A percentile compares a stretch with the other conserved stretches of the same genome.
Evolutionary conservation across 228 moss, liverwort and hornwort genomes (phyloP).

Genomic region (Sphagnum magellanicum): DNA sequence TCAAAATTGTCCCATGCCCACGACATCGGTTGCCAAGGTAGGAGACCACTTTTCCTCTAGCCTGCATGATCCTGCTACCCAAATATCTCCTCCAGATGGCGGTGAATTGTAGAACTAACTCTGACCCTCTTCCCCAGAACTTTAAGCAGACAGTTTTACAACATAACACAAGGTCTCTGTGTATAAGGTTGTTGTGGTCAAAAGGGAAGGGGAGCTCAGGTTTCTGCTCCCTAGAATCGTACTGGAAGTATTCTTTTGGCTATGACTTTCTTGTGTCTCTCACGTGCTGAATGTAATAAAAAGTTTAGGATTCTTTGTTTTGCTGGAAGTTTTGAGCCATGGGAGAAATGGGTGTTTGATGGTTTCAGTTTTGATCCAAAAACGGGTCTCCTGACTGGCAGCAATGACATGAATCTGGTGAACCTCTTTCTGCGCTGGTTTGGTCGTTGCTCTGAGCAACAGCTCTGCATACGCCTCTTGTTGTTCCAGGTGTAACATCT

Average conservation of each 20-base stretch:
- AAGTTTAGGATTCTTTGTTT: neutral
- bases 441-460: slow-evolving; percentile 83
- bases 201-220: too few species aligned
- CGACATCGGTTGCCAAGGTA: slow-evolving; percentile 91
- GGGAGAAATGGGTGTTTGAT: neutral
- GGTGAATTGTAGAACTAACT: too few species aligned
- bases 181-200: too few species aligned
- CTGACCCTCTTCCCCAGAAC: too few species aligned
- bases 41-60: neutral
- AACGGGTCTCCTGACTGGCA: slow-evolving; percentile 76
- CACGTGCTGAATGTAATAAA: neutral
- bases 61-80: too few species aligned
- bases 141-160: too few species aligned
- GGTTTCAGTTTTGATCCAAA: slow-evolving; percentile 67
- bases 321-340: neutral
- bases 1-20: slow-evolving; percentile 87
- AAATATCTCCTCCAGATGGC: too few species aligned
- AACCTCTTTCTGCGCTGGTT: slow-evolving; percentile 86
- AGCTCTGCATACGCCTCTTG: slow-evolving; percentile 76
- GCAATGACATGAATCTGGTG: slow-evolving; percentile 89
- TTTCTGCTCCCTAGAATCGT: too few species aligned
- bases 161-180: too few species aligned
- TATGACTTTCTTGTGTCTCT: neutral
- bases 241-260: neutral
- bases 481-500: slow-evolving; percentile 56